Evolutionary conservation across 129 eudicot genomes (phyloP), one percentile per base, ranked within the genome.

Genomic region (Deinandra increscens): DNA sequence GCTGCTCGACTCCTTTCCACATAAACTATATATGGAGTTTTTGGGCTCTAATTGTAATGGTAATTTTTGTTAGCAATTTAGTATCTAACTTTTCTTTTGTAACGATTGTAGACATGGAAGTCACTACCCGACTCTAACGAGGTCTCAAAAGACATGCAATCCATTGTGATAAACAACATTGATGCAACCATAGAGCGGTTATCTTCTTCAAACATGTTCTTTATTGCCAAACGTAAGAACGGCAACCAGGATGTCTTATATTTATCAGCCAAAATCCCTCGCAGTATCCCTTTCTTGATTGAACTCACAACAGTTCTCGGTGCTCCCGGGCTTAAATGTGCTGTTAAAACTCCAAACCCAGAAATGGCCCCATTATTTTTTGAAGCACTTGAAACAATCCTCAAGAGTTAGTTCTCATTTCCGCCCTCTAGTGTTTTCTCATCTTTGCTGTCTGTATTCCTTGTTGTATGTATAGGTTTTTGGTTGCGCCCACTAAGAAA

Each of bases 311-410:
- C 95, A n/a, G 95, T 79, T 38, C 45, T 84, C 3, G 95, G 96
- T 41, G 70, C 80, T 39, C 95, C 96, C 12, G 95, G 98, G 23
- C 77, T 93, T 74, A 93, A 83, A 81, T 93, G 98, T 71, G 96
- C 95, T 5, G 77, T 93, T 56, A 93, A 93, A 75, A 86, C 96
- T 26, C 95, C 98, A 12, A 84, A 83, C 81, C 96, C 88, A 0
- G 98, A 93, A 71, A 84, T 89, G 90, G 96, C 90, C 38, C 90
- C 95, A 6, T 85, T 93, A 55, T 89, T 89, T 81, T 93, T 93
- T 17, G 96, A 93, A 85, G 86, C 86, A 10, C 81, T 93, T 4
- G 98, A 93, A 83, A 26, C 45, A 46, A 62, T 93, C 65, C 88
- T 89, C 74, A 84, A 76, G 81, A 84, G 75, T 73, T 93, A 19